Evolutionary conservation across 371 early-diverging fungal genomes (phyloP).

Genomic region (Actinomortierella wolfii): DNA sequence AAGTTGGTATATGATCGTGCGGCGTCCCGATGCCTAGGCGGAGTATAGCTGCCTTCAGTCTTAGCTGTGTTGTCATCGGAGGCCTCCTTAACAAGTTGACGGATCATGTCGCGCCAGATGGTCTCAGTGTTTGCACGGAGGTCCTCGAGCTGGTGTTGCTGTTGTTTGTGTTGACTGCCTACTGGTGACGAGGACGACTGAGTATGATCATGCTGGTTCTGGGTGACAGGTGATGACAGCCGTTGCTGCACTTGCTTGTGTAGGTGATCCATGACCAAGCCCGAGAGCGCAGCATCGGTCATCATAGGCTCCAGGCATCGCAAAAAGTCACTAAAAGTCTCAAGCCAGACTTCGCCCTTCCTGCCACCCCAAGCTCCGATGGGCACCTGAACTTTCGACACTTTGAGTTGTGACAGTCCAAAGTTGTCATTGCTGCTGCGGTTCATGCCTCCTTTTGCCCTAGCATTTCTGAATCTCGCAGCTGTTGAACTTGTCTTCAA

Average conservation of each 20-base stretch:
- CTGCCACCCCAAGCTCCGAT: slow-evolving; percentile 41
- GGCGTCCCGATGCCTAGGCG: slow-evolving; percentile 3
- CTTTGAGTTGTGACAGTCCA: slow-evolving; percentile 19
- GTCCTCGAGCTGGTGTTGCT: too few relatives aligned
- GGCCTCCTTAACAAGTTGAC: slow-evolving; percentile 25
- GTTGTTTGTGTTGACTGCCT: too few relatives aligned
- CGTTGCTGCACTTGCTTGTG: slow-evolving; percentile 19
- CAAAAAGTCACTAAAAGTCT: slow-evolving; percentile 27
- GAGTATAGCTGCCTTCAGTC: neutral
- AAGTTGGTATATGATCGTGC: slow-evolving; percentile 40
- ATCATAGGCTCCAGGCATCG: slow-evolving; percentile 37
- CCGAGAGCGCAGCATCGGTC: slow-evolving; percentile 34
- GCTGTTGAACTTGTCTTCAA: too few relatives aligned
- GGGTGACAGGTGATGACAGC: too few relatives aligned
- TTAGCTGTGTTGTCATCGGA: neutral
- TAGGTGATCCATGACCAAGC: slow-evolving; percentile 38
- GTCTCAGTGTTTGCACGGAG: slow-evolving; percentile 7
- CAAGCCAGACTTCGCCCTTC: slow-evolving; percentile 40
- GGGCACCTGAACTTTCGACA: slow-evolving; percentile 32
- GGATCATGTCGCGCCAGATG: slow-evolving; percentile 27
- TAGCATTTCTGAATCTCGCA: too few relatives aligned
- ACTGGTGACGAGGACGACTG: too few relatives aligned
- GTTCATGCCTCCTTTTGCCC: too few relatives aligned
- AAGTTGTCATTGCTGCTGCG: slow-evolving; percentile 1
- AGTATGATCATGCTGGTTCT: too few relatives aligned